Evolutionary conservation across 2,329 filamentous ascomycete species (phyloP), one percentile per base, ranked within the genome.

Genomic region (Taxawa tesnikishii): DNA sequence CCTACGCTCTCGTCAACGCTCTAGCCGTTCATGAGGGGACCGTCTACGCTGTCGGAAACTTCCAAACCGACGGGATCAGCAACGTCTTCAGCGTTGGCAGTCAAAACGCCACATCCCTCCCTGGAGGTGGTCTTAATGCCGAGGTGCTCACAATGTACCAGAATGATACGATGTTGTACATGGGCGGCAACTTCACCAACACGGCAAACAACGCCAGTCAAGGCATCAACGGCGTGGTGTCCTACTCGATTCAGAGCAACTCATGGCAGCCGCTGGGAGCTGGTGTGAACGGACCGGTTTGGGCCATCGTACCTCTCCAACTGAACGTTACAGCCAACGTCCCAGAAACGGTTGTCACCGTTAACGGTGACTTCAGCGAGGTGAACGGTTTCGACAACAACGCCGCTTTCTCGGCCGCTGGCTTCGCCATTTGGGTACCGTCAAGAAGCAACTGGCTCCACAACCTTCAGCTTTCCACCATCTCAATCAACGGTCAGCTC

Each of bases 401-500:
- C 42, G 54, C 66, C 5, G 69, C 74, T 7, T 66, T 77, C 16
- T 47, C 68, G 6, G 80, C 76, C 1, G 58, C 73, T 31, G 85
- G 87, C 2, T 84, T 98, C 47, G 88, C 84, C 10, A 67, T 96
- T 23, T 98, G 90, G 90, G 79, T 96, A 6, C 83, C 83, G 3
- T 92, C 85, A 3, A 67, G 70, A 39, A 69, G 67, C 36, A 90
- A 90, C 51, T 98, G 90, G 90, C 65, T 98, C 11, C 75, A 84
- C 49, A 90, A 92, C 43, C 60, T 94, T 12, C 46, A 56, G 8
- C 62, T 73, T 5, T 59, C 70, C 6, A 67, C 75, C 18, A 75
- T 82, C 33, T 65, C 71, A 5, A 70, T 92, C 45, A 67, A 68
- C 36, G 92, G 90, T 23, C 62, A 75, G 34, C 66, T 98, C 28